Evolutionary conservation across 2,329 filamentous ascomycete genomes (phyloP).

Genomic region (Thermochaetoides dissita): DNA sequence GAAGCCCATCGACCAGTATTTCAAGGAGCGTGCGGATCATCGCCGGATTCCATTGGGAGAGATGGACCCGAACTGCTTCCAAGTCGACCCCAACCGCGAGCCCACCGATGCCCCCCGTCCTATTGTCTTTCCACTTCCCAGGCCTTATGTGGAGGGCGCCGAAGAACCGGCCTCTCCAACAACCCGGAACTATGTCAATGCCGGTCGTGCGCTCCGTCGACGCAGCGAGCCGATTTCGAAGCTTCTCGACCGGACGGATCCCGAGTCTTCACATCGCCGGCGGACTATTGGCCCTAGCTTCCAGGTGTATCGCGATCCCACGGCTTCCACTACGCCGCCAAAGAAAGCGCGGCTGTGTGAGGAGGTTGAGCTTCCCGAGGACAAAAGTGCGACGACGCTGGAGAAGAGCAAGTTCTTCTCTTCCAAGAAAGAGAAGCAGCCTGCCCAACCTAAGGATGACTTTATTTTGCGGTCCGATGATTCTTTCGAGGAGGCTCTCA

Average conservation of each 20-base stretch:
- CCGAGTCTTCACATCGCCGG: constrained; percentile 13
- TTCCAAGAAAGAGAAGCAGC: constrained; percentile 14
- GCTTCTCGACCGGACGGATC: constrained; percentile 21
- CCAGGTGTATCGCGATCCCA: constrained; percentile 14
- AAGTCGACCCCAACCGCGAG: constrained; percentile 34
- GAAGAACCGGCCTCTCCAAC: constrained; percentile 7
- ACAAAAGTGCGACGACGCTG: constrained; percentile 20
- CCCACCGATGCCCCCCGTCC: constrained; percentile 35
- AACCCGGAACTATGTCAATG: constrained; percentile 19
- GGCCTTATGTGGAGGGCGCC: constrained; percentile 37
- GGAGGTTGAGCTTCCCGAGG: constrained; percentile 20
- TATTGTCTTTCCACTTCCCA: constrained; percentile 43
- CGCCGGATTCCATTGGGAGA: constrained; percentile 43
- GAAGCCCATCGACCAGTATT: constrained; percentile 43
- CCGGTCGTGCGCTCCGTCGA: constrained; percentile 29
- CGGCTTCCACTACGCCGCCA: constrained; percentile 26
- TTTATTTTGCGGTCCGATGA: constrained; percentile 40
- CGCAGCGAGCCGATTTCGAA: constrained; percentile 38
- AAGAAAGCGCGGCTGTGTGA: constrained; percentile 45
- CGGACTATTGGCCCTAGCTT: constrained; percentile 16
- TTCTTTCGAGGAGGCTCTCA: constrained; percentile 40
- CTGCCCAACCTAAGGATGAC: constrained; percentile 23
- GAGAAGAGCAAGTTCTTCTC: constrained; percentile 44
- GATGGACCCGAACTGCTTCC: constrained; percentile 49
- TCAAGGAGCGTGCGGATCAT: constrained; percentile 26